phyloP scores from a whole-genome alignment of 2,329 filamentous ascomycete genomes.

The Xylaria sp. region DNA sequence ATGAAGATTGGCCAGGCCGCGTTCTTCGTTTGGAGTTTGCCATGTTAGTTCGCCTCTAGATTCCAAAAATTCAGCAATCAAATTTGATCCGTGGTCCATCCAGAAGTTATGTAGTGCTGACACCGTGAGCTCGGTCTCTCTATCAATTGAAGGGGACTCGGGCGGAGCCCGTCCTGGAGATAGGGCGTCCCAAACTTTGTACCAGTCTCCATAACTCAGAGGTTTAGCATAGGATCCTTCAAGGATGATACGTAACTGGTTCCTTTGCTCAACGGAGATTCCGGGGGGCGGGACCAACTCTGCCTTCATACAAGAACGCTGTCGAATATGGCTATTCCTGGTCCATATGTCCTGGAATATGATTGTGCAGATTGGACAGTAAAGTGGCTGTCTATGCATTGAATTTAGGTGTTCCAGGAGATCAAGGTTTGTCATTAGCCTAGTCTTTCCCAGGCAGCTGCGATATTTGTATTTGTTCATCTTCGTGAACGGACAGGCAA shows the following conservation, averaged over 20 bases:
- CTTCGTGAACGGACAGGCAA: conserved; percentile 4
- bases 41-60: not conserved
- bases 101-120: not conserved
- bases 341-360: not conserved
- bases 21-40: conserved; percentile 3
- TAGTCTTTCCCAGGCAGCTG: not conserved
- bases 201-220: not conserved
- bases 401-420: not conserved
- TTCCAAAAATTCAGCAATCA: not conserved
- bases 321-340: conserved; percentile 1
- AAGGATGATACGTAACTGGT: not conserved
- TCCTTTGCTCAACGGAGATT: not conserved
- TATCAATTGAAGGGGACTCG: not conserved
- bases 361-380: not conserved
- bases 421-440: not conserved
- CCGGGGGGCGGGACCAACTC: not conserved
- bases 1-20: not conserved
- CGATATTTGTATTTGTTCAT: not conserved
- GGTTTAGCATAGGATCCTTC: not conserved
- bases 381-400: not conserved
- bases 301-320: not conserved
- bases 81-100: not conserved
- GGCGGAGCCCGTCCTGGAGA: not conserved
- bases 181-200: not conserved
- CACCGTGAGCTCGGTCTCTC: not conserved